Evolutionary conservation across 441 rosid species (phyloP), one percentile per base, ranked within the genome.

Genomic region (Gossypium lobatum): DNA sequence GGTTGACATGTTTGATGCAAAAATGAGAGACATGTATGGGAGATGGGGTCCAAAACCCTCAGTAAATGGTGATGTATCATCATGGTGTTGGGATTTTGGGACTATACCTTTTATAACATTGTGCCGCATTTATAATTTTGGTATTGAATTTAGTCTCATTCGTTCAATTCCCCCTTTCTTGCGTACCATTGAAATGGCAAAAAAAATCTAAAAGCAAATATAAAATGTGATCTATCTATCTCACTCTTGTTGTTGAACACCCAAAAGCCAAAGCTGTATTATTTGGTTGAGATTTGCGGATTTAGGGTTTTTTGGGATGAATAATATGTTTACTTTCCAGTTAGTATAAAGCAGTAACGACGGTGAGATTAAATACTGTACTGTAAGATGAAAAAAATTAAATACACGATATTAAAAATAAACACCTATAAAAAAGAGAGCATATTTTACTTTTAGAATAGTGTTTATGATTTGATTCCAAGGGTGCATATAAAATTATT

Each of bases 1-100:
- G 64, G 64, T 46, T 58, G 10, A 45, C 42, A 53, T 55, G 21
- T 48, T 67, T 79, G 77, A 61, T 76, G 37, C 74, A 80, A 76
- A 68, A 6, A 77, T 71, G 65, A 20, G 25, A 75, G 82, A 80
- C 85, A 84, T 74, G 31, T 79, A 59, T 48, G 78, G 16, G 77
- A 50, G 72, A 73, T 73, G 76, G 89, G 89, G 86, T 83, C 88
- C 85, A 73, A 58, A 23, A 2, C 42, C 71, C 37, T 37, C 69
- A 58, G 73, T 60, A 67, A 55, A 63, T 83, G 81, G 72, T 54
- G 21, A 25, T 62, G 39, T 59, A 48, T 70, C 79, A 78, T 80
- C 34, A 78, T 80, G 75, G 37, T 68, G 77, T 64, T 25, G n/a
- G 16, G 69, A 55, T 28, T 71, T 79, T 55, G 57, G 72, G 60